Conservation (phyloP, 2,329 filamentous ascomycete species). For the Fusarium nanum region DNA sequence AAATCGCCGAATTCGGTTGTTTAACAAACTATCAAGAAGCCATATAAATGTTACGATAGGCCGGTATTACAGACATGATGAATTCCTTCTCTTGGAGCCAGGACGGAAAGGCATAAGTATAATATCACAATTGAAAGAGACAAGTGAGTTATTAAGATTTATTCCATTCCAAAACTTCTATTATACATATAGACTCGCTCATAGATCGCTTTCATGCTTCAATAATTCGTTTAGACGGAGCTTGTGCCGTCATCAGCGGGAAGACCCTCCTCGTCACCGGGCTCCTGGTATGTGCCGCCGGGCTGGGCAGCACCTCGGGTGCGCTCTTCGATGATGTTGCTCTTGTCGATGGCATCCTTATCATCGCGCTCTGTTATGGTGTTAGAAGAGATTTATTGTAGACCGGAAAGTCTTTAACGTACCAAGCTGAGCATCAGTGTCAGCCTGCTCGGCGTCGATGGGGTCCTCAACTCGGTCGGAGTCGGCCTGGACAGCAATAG, state of each 20-base stretch:
- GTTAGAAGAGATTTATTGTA: neutral
- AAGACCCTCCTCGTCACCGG: slow-evolving; percentile 37
- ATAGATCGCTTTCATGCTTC: neutral
- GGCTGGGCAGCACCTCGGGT: slow-evolving; percentile 35
- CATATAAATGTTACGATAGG: neutral
- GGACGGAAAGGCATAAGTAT: neutral
- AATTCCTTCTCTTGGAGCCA: neutral
- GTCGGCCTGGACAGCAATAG: slow-evolving; percentile 38
- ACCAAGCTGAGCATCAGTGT: slow-evolving; percentile 40
- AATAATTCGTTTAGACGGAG: slow-evolving; percentile 10
- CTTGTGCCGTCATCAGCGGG: slow-evolving; percentile 36
- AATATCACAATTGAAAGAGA: neutral
- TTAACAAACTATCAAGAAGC: too few species aligned
- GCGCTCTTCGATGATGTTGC: slow-evolving; percentile 37
- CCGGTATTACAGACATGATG: too few species aligned
- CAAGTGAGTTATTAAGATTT: rapidly evolving
- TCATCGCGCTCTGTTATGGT: slow-evolving; percentile 25
- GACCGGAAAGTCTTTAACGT: neutral
- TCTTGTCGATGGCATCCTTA: slow-evolving; percentile 32
- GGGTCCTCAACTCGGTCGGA: slow-evolving; percentile 34
- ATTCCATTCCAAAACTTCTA: slow-evolving; percentile 1
- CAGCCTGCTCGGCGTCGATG: slow-evolving; percentile 22
- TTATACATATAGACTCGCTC: neutral
- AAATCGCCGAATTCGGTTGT: too few species aligned
- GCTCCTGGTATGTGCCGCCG: slow-evolving; percentile 33